Evolutionary conservation across 352 stramenopile species (phyloP), one percentile per base, ranked within the genome.

Genomic region (Plasmopara muralis): DNA sequence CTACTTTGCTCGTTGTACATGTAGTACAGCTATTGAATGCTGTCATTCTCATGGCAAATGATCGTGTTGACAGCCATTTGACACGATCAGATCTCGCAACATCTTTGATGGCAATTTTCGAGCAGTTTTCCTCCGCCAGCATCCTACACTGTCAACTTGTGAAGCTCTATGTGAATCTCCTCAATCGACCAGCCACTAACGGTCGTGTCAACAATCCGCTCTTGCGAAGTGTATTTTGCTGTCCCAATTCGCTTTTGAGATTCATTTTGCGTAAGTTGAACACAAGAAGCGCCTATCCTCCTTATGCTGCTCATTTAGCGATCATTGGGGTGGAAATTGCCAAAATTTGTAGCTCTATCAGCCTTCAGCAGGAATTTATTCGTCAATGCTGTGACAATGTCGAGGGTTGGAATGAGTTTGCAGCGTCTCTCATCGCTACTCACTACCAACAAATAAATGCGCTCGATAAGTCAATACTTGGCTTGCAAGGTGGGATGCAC

Each of bases 381-480:
- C 68, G 72, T 2, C 81, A 91, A 48, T 89, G 86, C 45, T 88
- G 76, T 51, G 74, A 72, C 45, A 77, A 67, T 29, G 63, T 79
- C 28, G 45, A 68, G 9, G 74, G 70, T 2, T 91, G 81, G 81
- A 60, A 65, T n/a, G 74, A 85, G 40, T 87, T 88, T 45, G 60
- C 60, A 18, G 77, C 74, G 13, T 83, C 76, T 9, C 54, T 91
- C 2, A 71, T 91, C 0, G 76, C 81, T n/a, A 68, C 66, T 1
- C 78, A 91, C 45, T 87, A 86, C 48, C 73, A 89, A 30, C 77
- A 88, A 34, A 85, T 87, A 61, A 74, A 91, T 40, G 81, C 74
- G 9, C 60, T 91, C 2, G 74, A 87, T 52, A 70, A 83, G 30
- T 78, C 71, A 0, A 30, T 76, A 4, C 60, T 76, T 40, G 54